Evolutionary conservation across 208 protist species (phyloP), one percentile per base, ranked within the genome.

Genomic region (Crithidia thermophila): DNA sequence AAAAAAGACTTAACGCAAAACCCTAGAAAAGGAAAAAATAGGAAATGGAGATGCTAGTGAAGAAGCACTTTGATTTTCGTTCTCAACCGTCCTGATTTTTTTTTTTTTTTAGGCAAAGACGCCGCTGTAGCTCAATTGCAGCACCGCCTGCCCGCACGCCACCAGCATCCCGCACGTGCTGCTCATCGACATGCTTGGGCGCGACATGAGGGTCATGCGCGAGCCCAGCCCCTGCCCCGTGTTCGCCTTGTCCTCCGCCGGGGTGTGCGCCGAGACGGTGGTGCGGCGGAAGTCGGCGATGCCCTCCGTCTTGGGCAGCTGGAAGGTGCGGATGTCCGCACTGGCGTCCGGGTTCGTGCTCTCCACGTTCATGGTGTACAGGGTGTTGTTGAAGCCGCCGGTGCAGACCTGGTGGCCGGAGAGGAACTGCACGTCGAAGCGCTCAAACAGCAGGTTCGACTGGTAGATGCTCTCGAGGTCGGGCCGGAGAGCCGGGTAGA

Each of bases 371-470:
- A 94, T 72, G 20, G 81, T 73, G 75, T 92, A 94, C 23, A 96
- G 75, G 9, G 62, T 74, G 55, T 65, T 85, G 64, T 70, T 75
- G 56, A 94, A 89, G 28, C 91, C 88, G 20, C 91, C 91, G 11
- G 91, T 96, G 55, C 72, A 71, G 14, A 96, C 65, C 30, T 86
- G 73, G 18, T 52, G 65, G 34, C 37, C 43, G 23, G 78, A 93
- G 25, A 96, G 33, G 59, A 96, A 96, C 11, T 82, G 77, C 25
- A 96, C 66, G 61, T 84, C 79, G 67, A 92, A 92, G 57, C 64
- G 67, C 33, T 92, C 88, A 36, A 91, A 81, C 10, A 88, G 71
- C 8, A 85, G 52, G 56, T 90, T 82, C 0, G 72, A 79, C 69
- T 94, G 87, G 50, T 90, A 86, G 21, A 91, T 62, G 27, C 72